Base-by-base conservation (phyloP, 371 early-diverging fungal genomes). In the Apophysomyces variabilis region DNA sequence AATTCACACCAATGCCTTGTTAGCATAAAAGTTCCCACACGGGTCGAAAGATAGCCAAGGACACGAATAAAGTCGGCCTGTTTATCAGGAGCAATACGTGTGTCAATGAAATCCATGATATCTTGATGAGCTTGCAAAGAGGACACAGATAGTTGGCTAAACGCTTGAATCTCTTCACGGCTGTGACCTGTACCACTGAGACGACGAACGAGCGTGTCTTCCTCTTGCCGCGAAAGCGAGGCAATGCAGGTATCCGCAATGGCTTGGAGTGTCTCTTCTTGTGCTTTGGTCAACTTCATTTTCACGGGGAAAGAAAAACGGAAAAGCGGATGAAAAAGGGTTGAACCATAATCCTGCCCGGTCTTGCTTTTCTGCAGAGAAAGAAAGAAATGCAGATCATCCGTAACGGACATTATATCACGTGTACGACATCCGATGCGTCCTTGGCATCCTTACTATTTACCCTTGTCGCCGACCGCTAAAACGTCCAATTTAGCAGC, bases 231-330 rank as follows among this genome's bases (percentile, higher is more conserved):
- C 1, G 62, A 58, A 9, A 85, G 69, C 13, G 75, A 66, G 1
- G 83, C 74, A 39, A 85, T 70, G 60, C 84, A 68, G n/a, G 83
- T 81, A 65, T 83, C 85, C 58, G 77, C 64, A 61, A 83, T 57
- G 58, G 82, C 79, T n/a, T 64, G 47, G 41, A 85, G 56, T 35
- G 79, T 78, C 45, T 72, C 75, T 46, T 72, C 60, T 60, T 87
- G 84, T 0, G 76, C 77, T 11, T 69, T 65, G 35, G 63, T 74
- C 38, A 77, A 62, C 7, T 70, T 72, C 59, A 59, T 21, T 46
- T 65, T 43, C 8, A 62, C 13, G 50, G 41, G 45, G 14, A 59
- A 65, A 38, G 59, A 58, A 38, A 36, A 8, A 37, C 5, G 41
- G 26, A 7, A 8, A 26, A 57, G 7, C 0, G 7, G 50, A 45